These are phyloP conservation scores for Echinochloa phyllopogon DNA, from an alignment of 176 grass and related monocot species.

Conservation along the genomic window DNA sequence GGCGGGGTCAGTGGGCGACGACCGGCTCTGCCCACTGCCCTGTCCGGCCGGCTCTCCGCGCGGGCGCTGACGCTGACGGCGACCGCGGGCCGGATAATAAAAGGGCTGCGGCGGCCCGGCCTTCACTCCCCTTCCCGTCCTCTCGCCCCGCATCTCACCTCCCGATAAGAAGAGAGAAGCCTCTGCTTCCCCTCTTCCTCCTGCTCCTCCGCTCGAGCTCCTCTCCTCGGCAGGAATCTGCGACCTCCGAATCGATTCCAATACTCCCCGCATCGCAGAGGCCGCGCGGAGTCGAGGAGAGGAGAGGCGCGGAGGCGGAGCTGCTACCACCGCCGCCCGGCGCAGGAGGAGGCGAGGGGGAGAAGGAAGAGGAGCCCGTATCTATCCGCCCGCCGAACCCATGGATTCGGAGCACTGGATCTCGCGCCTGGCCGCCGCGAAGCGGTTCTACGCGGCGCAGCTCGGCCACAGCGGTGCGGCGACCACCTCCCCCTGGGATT, in stretches of 20 bases:
- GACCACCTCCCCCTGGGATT: not conserved
- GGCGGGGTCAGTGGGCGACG: not conserved
- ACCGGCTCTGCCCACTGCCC: not conserved
- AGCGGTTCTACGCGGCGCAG: constrained; percentile 80
- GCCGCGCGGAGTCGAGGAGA: constrained; percentile 30
- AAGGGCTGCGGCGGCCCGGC: constrained; percentile 7
- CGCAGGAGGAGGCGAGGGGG: not conserved
- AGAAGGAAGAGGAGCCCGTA: not conserved
- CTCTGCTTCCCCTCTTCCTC: not conserved
- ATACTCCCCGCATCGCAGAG: not conserved
- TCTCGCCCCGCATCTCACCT: not conserved
- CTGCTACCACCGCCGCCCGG: not conserved
- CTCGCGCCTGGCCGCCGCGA: constrained; percentile 86
- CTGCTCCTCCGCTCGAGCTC: not conserved
- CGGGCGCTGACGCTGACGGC: constrained; percentile 29
- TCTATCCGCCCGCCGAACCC: constrained; percentile 4
- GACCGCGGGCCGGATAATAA: constrained; percentile 47
- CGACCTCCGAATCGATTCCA: constrained; percentile 10
- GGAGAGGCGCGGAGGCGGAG: constrained; percentile 21
- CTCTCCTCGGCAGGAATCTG: constrained; percentile 18
- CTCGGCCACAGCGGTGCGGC: constrained; percentile 61
- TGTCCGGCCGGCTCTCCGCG: not conserved
- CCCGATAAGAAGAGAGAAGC: constrained; percentile 30
- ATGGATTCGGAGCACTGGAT: constrained; percentile 98
- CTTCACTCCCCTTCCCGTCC: not conserved